These are phyloP conservation scores for Elongisporangium anandrum DNA, from an alignment of 352 stramenopile genomes.

Conservation along the genomic window DNA sequence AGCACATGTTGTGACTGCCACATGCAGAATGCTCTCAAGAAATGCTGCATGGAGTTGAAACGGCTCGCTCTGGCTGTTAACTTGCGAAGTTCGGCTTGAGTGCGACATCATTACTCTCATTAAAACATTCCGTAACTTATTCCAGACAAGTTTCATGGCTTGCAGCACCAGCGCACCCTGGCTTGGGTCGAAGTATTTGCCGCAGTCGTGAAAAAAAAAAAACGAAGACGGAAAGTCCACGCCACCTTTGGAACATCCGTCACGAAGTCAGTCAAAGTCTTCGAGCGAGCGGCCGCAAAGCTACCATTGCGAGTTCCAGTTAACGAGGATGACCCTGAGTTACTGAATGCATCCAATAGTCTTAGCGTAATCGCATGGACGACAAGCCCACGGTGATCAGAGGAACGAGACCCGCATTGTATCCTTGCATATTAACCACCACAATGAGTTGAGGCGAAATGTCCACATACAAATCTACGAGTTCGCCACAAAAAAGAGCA, in stretches of 20 bases:
- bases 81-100: conserved; percentile 2
- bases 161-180: conserved; percentile 41
- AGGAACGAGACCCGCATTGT: conserved; percentile 28
- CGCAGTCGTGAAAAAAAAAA: conserved; percentile 48
- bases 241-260: conserved; percentile 33
- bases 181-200: conserved; percentile 24
- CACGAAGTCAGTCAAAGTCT: conserved; percentile 51
- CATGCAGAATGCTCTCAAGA: conserved; percentile 36
- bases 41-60: conserved; percentile 22
- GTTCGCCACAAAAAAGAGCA: conserved; percentile 16
- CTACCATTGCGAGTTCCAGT: background rate
- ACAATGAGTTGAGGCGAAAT: conserved; percentile 30
- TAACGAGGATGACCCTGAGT: background rate
- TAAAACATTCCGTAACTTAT: conserved; percentile 36
- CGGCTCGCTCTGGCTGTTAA: conserved; percentile 4
- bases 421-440: conserved; percentile 46
- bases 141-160: conserved; percentile 51
- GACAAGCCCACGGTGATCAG: conserved; percentile 26
- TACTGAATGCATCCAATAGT: conserved; percentile 44
- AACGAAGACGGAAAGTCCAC: conserved; percentile 45
- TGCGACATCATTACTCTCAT: conserved; percentile 8
- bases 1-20: conserved; percentile 40
- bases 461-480: conserved; percentile 31
- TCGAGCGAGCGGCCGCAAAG: conserved; percentile 10
- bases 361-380: conserved; percentile 42